These are phyloP conservation scores for Brassica juncea DNA, from an alignment of 345 rosid genomes.

Conservation along the genomic window DNA sequence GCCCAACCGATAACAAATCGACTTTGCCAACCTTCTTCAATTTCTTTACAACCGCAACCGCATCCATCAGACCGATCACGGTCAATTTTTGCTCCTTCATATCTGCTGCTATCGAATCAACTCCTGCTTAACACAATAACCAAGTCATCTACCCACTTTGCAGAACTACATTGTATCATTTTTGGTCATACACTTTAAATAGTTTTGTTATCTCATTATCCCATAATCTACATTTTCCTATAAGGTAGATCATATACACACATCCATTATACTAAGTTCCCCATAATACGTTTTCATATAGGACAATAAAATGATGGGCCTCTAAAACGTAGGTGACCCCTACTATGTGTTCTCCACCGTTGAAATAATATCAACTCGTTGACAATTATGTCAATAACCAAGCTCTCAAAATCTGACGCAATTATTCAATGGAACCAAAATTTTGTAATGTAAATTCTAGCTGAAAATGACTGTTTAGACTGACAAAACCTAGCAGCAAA, in stretches of 20 bases:
- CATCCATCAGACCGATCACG: conserved; percentile 82
- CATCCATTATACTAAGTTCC: background rate
- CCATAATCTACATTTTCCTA: background rate
- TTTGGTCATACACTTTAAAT: background rate
- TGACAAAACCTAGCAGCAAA: background rate
- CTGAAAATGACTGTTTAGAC: background rate
- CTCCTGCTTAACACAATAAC: conserved; percentile 47
- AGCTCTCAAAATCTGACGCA: conserved; percentile 11
- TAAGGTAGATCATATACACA: background rate
- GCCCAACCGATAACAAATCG: conserved; percentile 82
- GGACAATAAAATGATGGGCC: background rate
- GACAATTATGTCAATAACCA: conserved; percentile 16
- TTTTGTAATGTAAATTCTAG: background rate
- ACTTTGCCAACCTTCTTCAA: conserved; percentile 95
- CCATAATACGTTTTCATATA: background rate
- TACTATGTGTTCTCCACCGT: background rate
- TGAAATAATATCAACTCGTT: background rate
- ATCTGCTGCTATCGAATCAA: conserved; percentile 90
- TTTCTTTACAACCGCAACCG: conserved; percentile 83
- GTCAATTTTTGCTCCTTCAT: conserved; percentile 87
- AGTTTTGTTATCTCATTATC: background rate
- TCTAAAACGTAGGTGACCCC: background rate
- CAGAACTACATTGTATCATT: conserved; percentile 7
- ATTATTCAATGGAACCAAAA: background rate
- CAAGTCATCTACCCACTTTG: background rate